These are phyloP conservation scores for Oidium heveae DNA, from an alignment of 2,329 filamentous ascomycete species.

Conservation along the genomic window DNA sequence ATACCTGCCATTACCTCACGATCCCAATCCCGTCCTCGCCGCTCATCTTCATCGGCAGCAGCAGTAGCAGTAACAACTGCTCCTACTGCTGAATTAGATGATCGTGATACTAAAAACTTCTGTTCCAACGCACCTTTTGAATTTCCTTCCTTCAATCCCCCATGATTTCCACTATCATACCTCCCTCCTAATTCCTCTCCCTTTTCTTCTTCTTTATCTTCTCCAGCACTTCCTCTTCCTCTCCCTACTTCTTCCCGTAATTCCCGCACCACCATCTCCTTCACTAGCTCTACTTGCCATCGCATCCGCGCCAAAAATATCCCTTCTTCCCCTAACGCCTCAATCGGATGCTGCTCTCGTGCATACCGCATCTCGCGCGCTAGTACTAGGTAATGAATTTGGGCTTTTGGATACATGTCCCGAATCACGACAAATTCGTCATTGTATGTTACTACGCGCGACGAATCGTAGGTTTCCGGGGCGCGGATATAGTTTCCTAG, in stretches of 20 bases:
- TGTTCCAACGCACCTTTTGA: too few species aligned
- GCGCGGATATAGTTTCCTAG: too few species aligned
- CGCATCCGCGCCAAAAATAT: slow-evolving; percentile 41
- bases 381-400: slow-evolving; percentile 68
- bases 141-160: too few species aligned
- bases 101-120: slow-evolving; percentile 31
- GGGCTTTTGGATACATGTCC: slow-evolving; percentile 69
- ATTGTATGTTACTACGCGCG: slow-evolving; percentile 13
- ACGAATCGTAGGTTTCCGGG: too few species aligned
- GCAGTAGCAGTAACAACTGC: slow-evolving; percentile 14
- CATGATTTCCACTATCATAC: too few species aligned
- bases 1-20: slow-evolving; percentile 52
- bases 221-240: slow-evolving; percentile 34
- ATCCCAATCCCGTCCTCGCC: slow-evolving; percentile 53
- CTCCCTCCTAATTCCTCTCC: too few species aligned
- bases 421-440: slow-evolving; percentile 51
- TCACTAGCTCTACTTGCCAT: slow-evolving; percentile 34
- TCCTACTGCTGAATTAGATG: too few species aligned
- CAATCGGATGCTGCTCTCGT: slow-evolving; percentile 41
- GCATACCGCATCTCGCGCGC: slow-evolving; percentile 39
- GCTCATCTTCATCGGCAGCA: slow-evolving; percentile 25
- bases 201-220: too few species aligned
- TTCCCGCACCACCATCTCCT: slow-evolving; percentile 43
- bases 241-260: slow-evolving; percentile 42
- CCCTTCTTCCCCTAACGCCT: slow-evolving; percentile 40